Base-by-base conservation (phyloP, 2,329 filamentous ascomycete genomes). In the Didymella keratinophila region DNA sequence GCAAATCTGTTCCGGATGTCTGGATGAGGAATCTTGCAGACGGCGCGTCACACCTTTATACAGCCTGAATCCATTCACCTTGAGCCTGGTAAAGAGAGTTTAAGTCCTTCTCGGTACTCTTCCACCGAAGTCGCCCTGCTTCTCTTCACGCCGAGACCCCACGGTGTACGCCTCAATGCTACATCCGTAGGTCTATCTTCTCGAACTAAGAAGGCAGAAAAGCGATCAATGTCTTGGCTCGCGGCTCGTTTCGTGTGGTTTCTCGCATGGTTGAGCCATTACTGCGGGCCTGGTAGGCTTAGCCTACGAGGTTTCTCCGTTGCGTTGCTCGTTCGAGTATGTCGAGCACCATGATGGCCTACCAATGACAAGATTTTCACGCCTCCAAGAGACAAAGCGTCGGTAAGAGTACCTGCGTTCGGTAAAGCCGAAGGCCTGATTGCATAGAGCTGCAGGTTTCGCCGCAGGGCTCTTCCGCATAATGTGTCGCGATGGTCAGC, bases 331-430 rank as follows among this genome's bases (percentile, higher is more conserved):
- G 14, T 44, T 27, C 23, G 16, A 30, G 56, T 39, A 37, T 14
- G 37, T 42, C 50, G 58, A 73, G 71, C 60, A 75, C 72, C 70
- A 32, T 75, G 71, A 69, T 75, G 72, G 69, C 37, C 63, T 52
- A 44, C 58, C 60, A 65, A 59, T 50, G 47, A 42, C 51, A 62
- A 62, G 60, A 56, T 58, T 49, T 67, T 70, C 66, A 63, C 55
- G 59, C 52, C 53, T 55, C 54, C 36, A 64, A 63, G 52, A 42
- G 44, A 60, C 42, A 37, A 45, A 52, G 41, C 46, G 46, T 58
- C 61, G 61, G 65, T 50, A 57, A 18, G 28, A 52, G 41, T 55
- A 47, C 37, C 63, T 64, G 42, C 21, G 54, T 65, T 64, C 11
- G 63, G 68, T 12, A 59, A 61, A 44, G 53, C 45, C 25, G 49